A percentile compares a stretch with the other conserved stretches of the same genome.
Conservation (phyloP, 1,139 yeast species). For the Casaregolazyma lundiana region DNA sequence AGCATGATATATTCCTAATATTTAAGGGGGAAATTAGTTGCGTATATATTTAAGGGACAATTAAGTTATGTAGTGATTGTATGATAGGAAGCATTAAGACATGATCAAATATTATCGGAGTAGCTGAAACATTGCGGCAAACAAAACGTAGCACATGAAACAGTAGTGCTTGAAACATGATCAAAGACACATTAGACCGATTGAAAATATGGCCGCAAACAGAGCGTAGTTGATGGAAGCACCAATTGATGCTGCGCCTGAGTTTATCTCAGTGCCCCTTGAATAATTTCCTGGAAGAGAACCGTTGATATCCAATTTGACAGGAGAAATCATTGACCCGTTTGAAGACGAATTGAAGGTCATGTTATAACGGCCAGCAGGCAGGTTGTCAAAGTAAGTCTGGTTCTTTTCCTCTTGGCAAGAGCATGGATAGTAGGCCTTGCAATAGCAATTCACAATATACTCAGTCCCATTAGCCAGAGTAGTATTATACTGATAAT, state of each 20-base stretch:
- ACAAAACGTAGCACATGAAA: neutral
- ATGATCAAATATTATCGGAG: neutral
- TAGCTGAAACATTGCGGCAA: too few relatives aligned
- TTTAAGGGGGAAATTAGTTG: too few relatives aligned
- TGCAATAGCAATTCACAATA: conserved; percentile 24
- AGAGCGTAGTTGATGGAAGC: neutral
- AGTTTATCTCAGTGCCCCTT: neutral
- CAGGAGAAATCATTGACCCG: conserved; percentile 9
- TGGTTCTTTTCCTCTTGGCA: conserved; percentile 20
- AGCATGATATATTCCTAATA: too few relatives aligned
- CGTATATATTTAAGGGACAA: conserved; percentile 1
- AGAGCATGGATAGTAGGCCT: conserved; percentile 22
- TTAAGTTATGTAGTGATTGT: neutral
- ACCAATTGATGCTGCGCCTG: neutral
- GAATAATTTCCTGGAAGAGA: conserved; percentile 16
- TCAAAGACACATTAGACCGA: neutral
- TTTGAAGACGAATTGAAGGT: conserved; percentile 10
- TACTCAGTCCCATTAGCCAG: conserved; percentile 21
- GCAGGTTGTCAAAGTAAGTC: conserved; percentile 20
- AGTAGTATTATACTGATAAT: conserved; percentile 21
- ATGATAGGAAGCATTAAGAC: neutral
- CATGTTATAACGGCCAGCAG: conserved; percentile 14
- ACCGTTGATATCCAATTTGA: conserved; percentile 21
- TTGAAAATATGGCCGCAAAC: neutral
- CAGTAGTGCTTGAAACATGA: too few relatives aligned